Conservation (phyloP, 495 filamentous ascomycete genomes). For the Aspergillus nanangensis region DNA sequence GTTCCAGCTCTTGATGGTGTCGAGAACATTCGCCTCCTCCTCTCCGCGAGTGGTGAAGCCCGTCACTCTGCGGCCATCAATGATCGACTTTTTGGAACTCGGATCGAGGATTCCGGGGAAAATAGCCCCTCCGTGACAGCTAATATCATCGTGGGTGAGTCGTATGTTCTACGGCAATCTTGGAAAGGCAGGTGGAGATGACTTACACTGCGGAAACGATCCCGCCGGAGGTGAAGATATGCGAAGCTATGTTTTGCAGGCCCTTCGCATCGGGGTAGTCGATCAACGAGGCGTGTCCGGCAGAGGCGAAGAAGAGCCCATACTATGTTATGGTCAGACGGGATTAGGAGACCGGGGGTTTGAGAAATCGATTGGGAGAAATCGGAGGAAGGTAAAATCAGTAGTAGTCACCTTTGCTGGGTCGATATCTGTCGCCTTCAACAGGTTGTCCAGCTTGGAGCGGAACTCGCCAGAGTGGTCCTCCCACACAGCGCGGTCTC, state of each 20-base stretch:
- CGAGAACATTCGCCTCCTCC: constrained; percentile 27
- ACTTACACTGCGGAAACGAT: constrained; percentile 29
- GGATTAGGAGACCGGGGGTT: too few relatives aligned
- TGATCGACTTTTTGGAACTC: constrained; percentile 34
- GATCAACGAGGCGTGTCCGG: constrained; percentile 43
- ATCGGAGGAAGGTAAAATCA: too few relatives aligned
- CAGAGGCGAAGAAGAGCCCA: constrained; percentile 45
- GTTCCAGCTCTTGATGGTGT: constrained; percentile 18
- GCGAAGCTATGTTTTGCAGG: constrained; percentile 33
- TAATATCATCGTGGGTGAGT: neutral
- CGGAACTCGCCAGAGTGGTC: constrained; percentile 37
- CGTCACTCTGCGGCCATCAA: constrained; percentile 34
- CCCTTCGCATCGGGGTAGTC: constrained; percentile 43
- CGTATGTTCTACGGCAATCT: neutral
- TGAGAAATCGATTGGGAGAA: too few relatives aligned
- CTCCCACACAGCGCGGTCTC: constrained; percentile 34
- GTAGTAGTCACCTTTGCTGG: constrained; percentile 5
- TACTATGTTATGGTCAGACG: too few relatives aligned
- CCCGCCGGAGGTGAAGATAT: constrained; percentile 34
- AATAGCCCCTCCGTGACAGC: constrained; percentile 42
- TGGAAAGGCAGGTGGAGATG: too few relatives aligned
- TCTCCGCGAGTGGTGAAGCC: constrained; percentile 46
- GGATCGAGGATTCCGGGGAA: constrained; percentile 37
- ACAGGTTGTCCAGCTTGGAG: constrained; percentile 28
- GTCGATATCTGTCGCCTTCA: constrained; percentile 22